Evolutionary conservation across 805 yeast genomes (phyloP).

Genomic region (Candida takata): DNA sequence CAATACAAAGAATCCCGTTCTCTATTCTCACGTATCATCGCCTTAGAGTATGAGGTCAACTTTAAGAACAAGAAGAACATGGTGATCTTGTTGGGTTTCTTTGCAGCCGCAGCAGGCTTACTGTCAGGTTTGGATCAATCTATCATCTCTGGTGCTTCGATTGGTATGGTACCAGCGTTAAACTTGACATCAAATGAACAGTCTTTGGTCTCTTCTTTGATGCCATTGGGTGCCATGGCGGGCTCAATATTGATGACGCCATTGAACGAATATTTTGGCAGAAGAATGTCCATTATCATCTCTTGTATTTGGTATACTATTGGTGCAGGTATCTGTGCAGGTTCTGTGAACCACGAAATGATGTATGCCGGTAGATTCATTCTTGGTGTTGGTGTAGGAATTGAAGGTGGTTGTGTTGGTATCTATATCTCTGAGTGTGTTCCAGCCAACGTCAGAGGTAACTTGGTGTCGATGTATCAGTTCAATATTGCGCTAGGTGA

Average conservation of each 20-base stretch:
- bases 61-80: constrained; percentile 41
- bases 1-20: constrained; percentile 25
- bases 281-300: constrained; percentile 46
- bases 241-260: constrained; percentile 59
- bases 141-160: constrained; percentile 55
- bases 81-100: constrained; percentile 43
- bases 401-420: constrained; percentile 60
- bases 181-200: constrained; percentile 34
- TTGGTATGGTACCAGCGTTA: constrained; percentile 40
- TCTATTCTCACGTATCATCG: constrained; percentile 31
- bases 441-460: constrained; percentile 53
- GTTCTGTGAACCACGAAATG: constrained; percentile 36
- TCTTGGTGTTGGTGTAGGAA: constrained; percentile 58
- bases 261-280: constrained; percentile 46
- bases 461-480: constrained; percentile 55
- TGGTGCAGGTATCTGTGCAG: constrained; percentile 56
- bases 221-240: constrained; percentile 66
- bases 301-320: constrained; percentile 55
- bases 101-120: constrained; percentile 58
- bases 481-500: constrained; percentile 62
- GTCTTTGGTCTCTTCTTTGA: constrained; percentile 49
- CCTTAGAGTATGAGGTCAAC: constrained; percentile 31
- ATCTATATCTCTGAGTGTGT: constrained; percentile 56
- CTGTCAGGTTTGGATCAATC: constrained; percentile 66
- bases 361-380: constrained; percentile 55